Evolutionary conservation across 352 stramenopile genomes (phyloP), one percentile per base, ranked within the genome.

Genomic region (Detonula confervacea): DNA sequence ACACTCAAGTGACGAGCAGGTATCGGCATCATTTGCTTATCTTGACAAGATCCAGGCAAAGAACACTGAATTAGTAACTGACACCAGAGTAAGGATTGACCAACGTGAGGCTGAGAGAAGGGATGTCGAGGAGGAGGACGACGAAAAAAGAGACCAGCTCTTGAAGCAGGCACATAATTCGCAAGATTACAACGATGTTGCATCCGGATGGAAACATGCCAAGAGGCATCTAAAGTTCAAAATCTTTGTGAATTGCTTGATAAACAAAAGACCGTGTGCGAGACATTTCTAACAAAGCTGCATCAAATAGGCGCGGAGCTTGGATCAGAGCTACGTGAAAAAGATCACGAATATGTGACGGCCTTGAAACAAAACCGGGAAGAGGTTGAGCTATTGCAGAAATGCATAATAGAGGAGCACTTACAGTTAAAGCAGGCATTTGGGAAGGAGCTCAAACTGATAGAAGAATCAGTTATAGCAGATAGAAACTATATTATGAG

Each of bases 271-370:
- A 47, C 16, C 25, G 24, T 54, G 0, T 84, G 77, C 18, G 77
- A 77, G 16, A 16, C 11, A 16, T 56, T 42, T 24, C 46, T 84
- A 27, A 30, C 54, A 30, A 80, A 76, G 64, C 39, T 84, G 4
- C 62, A 84, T 14, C n/a, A 57, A 4, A 59, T 84, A 25, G 29
- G 68, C 18, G 76, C 71, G 33, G 37, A 80, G 18, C 49, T 84
- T 24, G 57, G 63, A 25, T 77, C 69, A 22, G 62, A 80, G 29
- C 60, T 84, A 29, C 60, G 77, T 0, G 44, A 80, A 27, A 79
- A 84, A 69, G 77, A 84, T 69, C 68, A 80, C 54, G 68, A 84
- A 49, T 84, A 84, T 59, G 70, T 85, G 25, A 75, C 49, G 68
- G 64, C 77, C 6, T 54, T 85, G 59, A 85, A 77, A 33, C 69